Base-by-base conservation (phyloP, 495 filamentous ascomycete species). In the Ascobolus immersus region DNA sequence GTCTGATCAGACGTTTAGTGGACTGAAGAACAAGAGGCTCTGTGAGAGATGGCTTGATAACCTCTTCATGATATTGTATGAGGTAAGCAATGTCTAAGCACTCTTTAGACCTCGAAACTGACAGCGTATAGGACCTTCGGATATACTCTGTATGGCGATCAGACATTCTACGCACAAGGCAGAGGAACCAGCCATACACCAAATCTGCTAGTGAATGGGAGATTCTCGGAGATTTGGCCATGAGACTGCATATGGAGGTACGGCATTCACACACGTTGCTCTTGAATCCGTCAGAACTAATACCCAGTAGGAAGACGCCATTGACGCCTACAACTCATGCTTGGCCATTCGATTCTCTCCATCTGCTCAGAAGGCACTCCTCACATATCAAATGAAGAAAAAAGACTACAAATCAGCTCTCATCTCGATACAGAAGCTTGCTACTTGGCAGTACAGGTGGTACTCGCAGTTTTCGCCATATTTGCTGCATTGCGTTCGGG, bases 101-200 rank as follows among this genome's bases (percentile, higher is more conserved):
- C 18, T 24, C 8, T 13, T 21, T 17, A 1, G 22, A 26, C 11
- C 2, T 4, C 25, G 3, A 0, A 7, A 11, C 14, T 14, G 14
- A n/a, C 11, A 11, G 14, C 11, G 3, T 31, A 13, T 6, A 47
- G 52, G 86, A 96, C 47, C 66, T 96, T 7, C 77, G 86, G 19
- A 81, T 96, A 36, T 96, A 94, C 56, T 94, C 86, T 24, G 94
- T 96, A 50, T 96, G 86, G 86, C 72, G 86, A 24, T 92, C 86
- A 2, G 89, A 94, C 53, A 77, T 93, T 69, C 76, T 79, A 4
- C 84, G 91, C 43, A 84, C 72, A 45, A 71, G 77, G 14, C 76
- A 84, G 28, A 81, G 92, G 49, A 68, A 74, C 24, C 72, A 84
- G 45, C 72, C 78, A 29, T 94, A 94, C 59, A 82, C 78, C 55